Evolutionary conservation across 2,329 filamentous ascomycete species (phyloP).

Genomic region (Fusarium xylarioides): DNA sequence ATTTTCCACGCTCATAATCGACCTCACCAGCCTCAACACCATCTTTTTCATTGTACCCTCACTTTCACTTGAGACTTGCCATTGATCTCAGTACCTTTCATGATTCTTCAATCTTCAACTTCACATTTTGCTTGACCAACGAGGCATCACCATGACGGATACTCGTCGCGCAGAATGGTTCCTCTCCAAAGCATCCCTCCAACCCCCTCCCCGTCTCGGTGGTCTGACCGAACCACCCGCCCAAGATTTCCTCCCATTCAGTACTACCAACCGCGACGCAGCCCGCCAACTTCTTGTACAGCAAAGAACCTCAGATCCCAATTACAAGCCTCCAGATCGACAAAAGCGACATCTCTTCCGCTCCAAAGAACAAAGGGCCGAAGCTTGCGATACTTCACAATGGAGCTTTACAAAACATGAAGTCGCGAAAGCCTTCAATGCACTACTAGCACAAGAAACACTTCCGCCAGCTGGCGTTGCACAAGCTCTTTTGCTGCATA

Average conservation of each 20-base stretch:
- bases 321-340: background rate
- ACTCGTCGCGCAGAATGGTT: constrained; percentile 14
- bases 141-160: background rate
- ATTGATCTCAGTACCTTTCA: background rate
- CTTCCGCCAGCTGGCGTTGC: constrained; percentile 14
- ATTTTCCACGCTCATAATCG: background rate
- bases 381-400: background rate
- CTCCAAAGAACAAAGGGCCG: background rate
- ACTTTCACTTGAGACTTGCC: background rate
- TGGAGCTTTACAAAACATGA: constrained; percentile 27
- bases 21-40: background rate
- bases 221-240: background rate
- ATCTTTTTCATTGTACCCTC: background rate
- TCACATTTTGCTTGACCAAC: background rate
- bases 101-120: background rate
- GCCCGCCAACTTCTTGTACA: constrained; percentile 10
- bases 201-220: background rate
- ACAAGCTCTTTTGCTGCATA: constrained; percentile 2
- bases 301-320: background rate
- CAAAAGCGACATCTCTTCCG: constrained; percentile 12
- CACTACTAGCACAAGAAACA: background rate
- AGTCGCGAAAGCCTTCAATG: constrained; percentile 10
- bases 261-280: background rate
- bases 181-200: constrained; percentile 6
- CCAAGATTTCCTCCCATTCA: constrained; percentile 11